phyloP scores from a whole-genome alignment of 1,284 basidiomycete species.

The Cryptococcus sp. region DNA sequence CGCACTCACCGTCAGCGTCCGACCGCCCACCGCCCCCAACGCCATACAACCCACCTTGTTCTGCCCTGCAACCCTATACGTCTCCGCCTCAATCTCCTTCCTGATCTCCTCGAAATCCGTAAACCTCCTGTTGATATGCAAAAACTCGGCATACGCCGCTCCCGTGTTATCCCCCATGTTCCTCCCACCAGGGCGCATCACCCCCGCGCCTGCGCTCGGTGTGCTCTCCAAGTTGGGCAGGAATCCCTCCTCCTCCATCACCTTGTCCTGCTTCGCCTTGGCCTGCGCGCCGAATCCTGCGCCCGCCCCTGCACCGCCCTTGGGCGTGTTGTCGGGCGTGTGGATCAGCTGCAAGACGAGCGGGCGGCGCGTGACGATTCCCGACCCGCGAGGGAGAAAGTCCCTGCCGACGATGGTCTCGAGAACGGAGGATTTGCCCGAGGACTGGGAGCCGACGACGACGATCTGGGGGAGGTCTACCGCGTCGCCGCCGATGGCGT shows the following conservation, averaged over 20 bases:
- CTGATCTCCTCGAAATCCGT: conserved; percentile 92
- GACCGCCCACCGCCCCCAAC: neutral
- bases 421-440: conserved; percentile 57
- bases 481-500: conserved; percentile 55
- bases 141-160: conserved; percentile 92
- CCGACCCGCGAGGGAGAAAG: conserved; percentile 82
- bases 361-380: conserved; percentile 93
- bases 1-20: neutral
- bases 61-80: conserved; percentile 93
- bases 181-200: conserved; percentile 34
- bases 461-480: conserved; percentile 55
- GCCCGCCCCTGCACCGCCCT: neutral
- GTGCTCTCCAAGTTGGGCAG: conserved; percentile 36
- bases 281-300: conserved; percentile 8
- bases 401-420: conserved; percentile 84
- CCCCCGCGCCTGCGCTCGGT: conserved; percentile 23
- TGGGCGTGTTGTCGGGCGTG: conserved; percentile 55
- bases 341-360: conserved; percentile 95
- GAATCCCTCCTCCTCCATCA: conserved; percentile 34
- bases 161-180: conserved; percentile 38
- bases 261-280: conserved; percentile 17
- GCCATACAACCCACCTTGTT: conserved; percentile 62
- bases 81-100: conserved; percentile 97
- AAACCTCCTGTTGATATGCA: conserved; percentile 93
- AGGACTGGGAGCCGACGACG: conserved; percentile 54